A percentile compares a stretch with the other conserved stretches of the same genome.
Conservation (phyloP, 441 rosid genomes). For the Erodium moschatum region DNA sequence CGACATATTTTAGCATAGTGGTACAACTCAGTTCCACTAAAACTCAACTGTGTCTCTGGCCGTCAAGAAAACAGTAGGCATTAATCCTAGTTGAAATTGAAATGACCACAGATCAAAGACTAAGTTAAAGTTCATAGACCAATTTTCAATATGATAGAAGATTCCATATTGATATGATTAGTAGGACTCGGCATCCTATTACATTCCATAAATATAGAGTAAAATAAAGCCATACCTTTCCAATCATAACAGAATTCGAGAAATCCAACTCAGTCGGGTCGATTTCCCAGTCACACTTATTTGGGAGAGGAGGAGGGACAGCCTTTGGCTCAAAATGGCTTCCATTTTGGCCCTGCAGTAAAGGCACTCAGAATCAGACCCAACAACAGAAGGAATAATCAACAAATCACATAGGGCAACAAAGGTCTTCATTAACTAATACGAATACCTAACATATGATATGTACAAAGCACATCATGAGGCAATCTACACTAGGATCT, state of each 20-base stretch:
- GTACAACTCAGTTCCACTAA: background rate
- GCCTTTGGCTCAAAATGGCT: constrained; percentile 96
- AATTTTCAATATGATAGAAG: background rate
- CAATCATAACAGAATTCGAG: constrained; percentile 57
- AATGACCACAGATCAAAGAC: background rate
- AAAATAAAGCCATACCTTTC: constrained; percentile 42
- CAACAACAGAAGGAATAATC: constrained; percentile 6
- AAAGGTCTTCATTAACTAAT: background rate
- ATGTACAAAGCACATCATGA: background rate
- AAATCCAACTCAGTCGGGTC: constrained; percentile 95
- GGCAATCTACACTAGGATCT: background rate
- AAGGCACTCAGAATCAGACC: constrained; percentile 13
- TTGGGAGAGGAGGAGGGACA: constrained; percentile 84
- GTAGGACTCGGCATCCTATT: background rate
- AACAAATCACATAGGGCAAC: background rate
- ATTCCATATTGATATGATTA: background rate
- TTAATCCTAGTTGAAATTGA: background rate
- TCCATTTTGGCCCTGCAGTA: constrained; percentile 83
- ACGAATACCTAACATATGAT: background rate
- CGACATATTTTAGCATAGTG: background rate
- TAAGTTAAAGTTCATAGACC: background rate
- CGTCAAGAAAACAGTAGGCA: background rate
- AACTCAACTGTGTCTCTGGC: background rate
- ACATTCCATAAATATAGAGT: background rate
- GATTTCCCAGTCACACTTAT: constrained; percentile 98